Conservation (phyloP, 2,329 filamentous ascomycete species). For the Dothideomycetes sp. region DNA sequence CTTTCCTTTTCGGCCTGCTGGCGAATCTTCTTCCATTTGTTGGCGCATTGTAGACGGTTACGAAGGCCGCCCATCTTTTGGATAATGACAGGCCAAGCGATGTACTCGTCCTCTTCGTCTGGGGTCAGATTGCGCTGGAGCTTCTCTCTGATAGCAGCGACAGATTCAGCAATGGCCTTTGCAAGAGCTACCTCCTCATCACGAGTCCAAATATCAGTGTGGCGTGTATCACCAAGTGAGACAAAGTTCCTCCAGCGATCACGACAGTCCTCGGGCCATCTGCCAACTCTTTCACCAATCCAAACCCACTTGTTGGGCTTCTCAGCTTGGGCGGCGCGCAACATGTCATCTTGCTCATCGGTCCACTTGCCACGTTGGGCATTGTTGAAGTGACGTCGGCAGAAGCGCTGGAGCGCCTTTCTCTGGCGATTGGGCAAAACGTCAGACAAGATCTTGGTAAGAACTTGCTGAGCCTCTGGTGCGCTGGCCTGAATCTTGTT, state of each 20-base stretch:
- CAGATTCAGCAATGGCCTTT: conserved; percentile 41
- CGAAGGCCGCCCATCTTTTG: conserved; percentile 50
- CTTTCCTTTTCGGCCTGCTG: conserved; percentile 17
- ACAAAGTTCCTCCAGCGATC: conserved; percentile 62
- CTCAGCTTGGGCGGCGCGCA: conserved; percentile 36
- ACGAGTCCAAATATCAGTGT: conserved; percentile 47
- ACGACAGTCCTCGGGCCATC: conserved; percentile 53
- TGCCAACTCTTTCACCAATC: conserved; percentile 52
- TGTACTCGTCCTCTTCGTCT: conserved; percentile 39
- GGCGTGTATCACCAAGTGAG: conserved; percentile 40
- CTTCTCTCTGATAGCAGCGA: conserved; percentile 24
- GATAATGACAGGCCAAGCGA: conserved; percentile 58
- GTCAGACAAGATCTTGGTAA: conserved; percentile 1
- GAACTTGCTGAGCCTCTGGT: conserved; percentile 5
- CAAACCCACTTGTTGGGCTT: conserved; percentile 48
- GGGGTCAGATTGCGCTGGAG: conserved; percentile 18
- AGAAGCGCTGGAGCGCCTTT: conserved; percentile 28
- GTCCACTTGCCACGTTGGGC: conserved; percentile 50
- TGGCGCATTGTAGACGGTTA: conserved; percentile 55
- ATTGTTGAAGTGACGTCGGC: conserved; percentile 55
- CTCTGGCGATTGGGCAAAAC: conserved; percentile 7
- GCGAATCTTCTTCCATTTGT: conserved; percentile 51
- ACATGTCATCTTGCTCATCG: conserved; percentile 44
- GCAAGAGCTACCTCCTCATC: conserved; percentile 48
- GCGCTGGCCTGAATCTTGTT: conserved; percentile 6